phyloP scores from a whole-genome alignment of 2,329 filamentous ascomycete species.

The Botryotinia narcissicola region DNA sequence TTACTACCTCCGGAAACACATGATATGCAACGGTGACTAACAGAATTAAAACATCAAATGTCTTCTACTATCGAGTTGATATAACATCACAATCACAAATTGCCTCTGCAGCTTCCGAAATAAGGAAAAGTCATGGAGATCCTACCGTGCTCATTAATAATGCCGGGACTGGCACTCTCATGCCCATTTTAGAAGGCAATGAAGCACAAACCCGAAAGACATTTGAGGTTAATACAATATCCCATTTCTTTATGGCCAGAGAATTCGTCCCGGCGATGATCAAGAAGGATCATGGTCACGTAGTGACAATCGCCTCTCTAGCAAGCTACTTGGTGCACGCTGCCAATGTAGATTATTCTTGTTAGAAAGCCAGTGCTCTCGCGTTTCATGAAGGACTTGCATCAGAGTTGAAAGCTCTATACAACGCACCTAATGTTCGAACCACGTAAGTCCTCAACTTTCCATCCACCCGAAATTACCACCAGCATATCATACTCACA shows the following conservation, averaged over 20 bases:
- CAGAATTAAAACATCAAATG: slow-evolving; percentile 44
- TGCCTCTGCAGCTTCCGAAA: slow-evolving; percentile 48
- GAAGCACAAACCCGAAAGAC: slow-evolving; percentile 59
- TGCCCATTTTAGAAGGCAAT: slow-evolving; percentile 55
- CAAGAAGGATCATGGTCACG: slow-evolving; percentile 63
- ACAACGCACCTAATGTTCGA: slow-evolving; percentile 62
- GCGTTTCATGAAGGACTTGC: slow-evolving; percentile 66
- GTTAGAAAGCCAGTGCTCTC: slow-evolving; percentile 64
- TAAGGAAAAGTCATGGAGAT: slow-evolving; percentile 56
- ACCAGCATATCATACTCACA: slow-evolving; percentile 8
- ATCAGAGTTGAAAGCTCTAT: slow-evolving; percentile 55
- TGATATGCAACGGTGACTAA: slow-evolving; percentile 13
- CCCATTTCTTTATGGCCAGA: slow-evolving; percentile 62
- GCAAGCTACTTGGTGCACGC: slow-evolving; percentile 29
- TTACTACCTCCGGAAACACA: neutral
- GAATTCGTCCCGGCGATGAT: slow-evolving; percentile 68
- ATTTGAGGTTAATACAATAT: slow-evolving; percentile 68
- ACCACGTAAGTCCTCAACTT: slow-evolving; percentile 33
- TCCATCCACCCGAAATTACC: neutral
- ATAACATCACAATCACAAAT: slow-evolving; percentile 58
- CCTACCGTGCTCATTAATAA: slow-evolving; percentile 73
- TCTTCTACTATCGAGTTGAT: slow-evolving; percentile 67
- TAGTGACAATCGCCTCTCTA: slow-evolving; percentile 64
- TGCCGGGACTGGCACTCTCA: slow-evolving; percentile 60
- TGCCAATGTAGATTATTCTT: slow-evolving; percentile 58